Evolutionary conservation across 805 yeast genomes (phyloP).

Genomic region (Monosporozyma aerobia): DNA sequence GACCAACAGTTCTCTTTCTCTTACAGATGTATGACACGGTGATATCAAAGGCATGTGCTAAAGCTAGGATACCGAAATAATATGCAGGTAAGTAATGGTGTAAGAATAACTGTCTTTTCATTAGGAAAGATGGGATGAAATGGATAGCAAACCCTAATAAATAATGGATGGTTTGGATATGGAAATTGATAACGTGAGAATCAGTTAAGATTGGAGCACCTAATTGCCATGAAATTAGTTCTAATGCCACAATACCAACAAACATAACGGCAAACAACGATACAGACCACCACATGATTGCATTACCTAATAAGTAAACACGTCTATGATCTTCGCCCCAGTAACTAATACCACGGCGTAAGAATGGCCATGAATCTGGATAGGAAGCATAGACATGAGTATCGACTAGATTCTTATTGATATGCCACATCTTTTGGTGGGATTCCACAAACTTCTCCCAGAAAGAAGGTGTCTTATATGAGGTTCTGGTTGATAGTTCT

Average conservation of each 20-base stretch:
- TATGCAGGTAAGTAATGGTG: constrained; percentile 92
- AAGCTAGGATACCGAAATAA: constrained; percentile 73
- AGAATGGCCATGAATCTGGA: constrained; percentile 68
- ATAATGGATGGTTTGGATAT: constrained; percentile 52
- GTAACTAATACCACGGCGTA: constrained; percentile 71
- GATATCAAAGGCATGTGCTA: constrained; percentile 60
- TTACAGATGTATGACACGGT: constrained; percentile 36
- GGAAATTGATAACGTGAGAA: constrained; percentile 53
- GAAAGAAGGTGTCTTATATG: constrained; percentile 47
- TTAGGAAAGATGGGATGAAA: constrained; percentile 66
- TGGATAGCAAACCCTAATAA: constrained; percentile 65
- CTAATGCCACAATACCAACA: constrained; percentile 35
- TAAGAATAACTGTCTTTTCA: constrained; percentile 88
- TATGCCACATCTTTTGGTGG: constrained; percentile 68
- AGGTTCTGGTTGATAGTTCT: constrained; percentile 37
- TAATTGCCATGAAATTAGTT: constrained; percentile 55
- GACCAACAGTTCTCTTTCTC: constrained; percentile 37
- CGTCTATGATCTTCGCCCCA: constrained; percentile 52
- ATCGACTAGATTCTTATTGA: constrained; percentile 59
- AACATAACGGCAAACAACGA: constrained; percentile 46
- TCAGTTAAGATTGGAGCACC: constrained; percentile 42
- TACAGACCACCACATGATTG: constrained; percentile 70
- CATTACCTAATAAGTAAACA: constrained; percentile 68
- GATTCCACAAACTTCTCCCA: constrained; percentile 54
- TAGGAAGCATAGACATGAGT: constrained; percentile 64